These are phyloP conservation scores for Canna indica DNA, from an alignment of 176 grass and related monocot species.

Conservation along the genomic window DNA sequence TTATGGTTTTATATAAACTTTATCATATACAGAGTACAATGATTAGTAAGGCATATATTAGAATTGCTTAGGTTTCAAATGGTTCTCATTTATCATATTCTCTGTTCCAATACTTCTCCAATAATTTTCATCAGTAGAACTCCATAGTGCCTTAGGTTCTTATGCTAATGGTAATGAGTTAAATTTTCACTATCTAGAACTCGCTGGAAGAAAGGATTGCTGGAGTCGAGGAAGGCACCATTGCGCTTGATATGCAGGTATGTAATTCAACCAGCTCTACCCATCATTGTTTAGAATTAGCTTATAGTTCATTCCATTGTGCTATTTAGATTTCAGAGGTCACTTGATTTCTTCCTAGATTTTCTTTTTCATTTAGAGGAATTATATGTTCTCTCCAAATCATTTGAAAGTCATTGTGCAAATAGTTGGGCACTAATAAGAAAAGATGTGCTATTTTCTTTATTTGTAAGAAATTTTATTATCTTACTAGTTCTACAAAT, in stretches of 20 bases:
- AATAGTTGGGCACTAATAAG: neutral
- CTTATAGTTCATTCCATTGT: neutral
- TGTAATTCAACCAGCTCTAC: constrained; percentile 25
- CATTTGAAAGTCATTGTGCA: neutral
- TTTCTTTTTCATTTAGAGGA: neutral
- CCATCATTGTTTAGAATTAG: constrained; percentile 16
- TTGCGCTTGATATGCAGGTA: constrained; percentile 48
- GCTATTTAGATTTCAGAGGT: neutral
- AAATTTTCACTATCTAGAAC: constrained; percentile 29
- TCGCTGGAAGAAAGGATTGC: constrained; percentile 53
- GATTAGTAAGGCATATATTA: too few species aligned
- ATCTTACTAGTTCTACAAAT: too few species aligned
- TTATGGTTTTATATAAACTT: too few species aligned
- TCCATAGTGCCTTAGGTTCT: neutral
- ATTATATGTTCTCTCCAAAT: neutral
- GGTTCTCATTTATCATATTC: neutral
- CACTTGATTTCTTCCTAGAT: neutral
- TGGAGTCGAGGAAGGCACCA: constrained; percentile 54
- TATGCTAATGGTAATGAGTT: constrained; percentile 2
- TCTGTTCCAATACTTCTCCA: neutral
- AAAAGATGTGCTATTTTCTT: neutral
- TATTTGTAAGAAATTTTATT: too few species aligned
- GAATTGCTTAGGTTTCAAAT: neutral
- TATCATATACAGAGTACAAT: too few species aligned
- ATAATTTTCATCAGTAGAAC: neutral